These are phyloP conservation scores for Turritis glabra DNA, from an alignment of 345 rosid genomes.

Conservation along the genomic window DNA sequence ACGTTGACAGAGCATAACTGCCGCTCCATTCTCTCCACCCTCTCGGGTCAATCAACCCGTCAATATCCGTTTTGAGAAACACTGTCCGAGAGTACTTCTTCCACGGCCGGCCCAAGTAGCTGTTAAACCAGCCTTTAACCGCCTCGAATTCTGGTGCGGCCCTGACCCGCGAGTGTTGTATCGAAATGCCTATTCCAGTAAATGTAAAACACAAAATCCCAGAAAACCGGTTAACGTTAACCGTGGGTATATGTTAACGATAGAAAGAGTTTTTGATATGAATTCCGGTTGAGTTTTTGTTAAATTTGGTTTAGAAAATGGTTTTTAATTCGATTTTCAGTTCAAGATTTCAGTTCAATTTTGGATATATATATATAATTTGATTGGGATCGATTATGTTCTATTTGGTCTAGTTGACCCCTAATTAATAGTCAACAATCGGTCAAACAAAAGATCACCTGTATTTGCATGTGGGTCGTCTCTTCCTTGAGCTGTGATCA, in stretches of 20 bases:
- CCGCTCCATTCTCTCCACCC: constrained; percentile 73
- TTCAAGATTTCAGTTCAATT: not conserved
- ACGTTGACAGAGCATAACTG: constrained; percentile 51
- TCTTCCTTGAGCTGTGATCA: constrained; percentile 70
- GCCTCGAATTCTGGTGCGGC: constrained; percentile 45
- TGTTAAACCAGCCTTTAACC: constrained; percentile 42
- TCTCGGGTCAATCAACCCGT: constrained; percentile 53
- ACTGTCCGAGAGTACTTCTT: constrained; percentile 57
- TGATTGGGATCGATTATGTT: not conserved
- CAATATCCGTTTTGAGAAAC: constrained; percentile 51
- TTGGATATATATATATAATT: not conserved
- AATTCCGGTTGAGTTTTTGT: too few relatives aligned
- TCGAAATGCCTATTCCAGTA: constrained; percentile 47
- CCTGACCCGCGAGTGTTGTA: constrained; percentile 51
- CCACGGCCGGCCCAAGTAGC: constrained; percentile 67
- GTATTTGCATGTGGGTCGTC: constrained; percentile 52
- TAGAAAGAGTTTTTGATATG: not conserved
- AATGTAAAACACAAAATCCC: not conserved
- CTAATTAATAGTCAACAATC: not conserved
- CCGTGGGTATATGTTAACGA: not conserved
- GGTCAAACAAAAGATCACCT: constrained; percentile 13
- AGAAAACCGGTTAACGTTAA: not conserved
- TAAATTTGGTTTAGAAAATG: not conserved
- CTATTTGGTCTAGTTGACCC: not conserved
- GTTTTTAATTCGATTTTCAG: not conserved